These are phyloP conservation scores for Sporisorium iseilematis-ciliati DNA, from an alignment of 1,284 basidiomycete genomes.

Conservation along the genomic window DNA sequence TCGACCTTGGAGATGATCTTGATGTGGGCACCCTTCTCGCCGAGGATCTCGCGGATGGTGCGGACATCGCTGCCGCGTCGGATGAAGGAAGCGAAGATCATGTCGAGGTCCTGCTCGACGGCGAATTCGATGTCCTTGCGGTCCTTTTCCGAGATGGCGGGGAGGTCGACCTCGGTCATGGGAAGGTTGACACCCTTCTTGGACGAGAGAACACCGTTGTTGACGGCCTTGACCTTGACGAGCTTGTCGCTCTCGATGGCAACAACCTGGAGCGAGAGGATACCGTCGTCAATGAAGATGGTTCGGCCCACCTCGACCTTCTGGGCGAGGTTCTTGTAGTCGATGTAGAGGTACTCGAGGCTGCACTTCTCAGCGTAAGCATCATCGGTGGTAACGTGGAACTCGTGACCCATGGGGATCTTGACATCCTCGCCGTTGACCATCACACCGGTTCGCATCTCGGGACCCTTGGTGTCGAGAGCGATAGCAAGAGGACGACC, in stretches of 20 bases:
- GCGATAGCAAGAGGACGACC: slow-evolving; percentile 97
- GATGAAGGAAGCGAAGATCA: slow-evolving; percentile 74
- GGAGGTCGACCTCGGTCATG: slow-evolving; percentile 97
- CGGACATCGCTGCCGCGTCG: slow-evolving; percentile 65
- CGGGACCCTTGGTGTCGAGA: slow-evolving; percentile 98
- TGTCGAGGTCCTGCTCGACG: slow-evolving; percentile 97
- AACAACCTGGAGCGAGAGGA: slow-evolving; percentile 92
- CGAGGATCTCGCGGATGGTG: slow-evolving; percentile 67
- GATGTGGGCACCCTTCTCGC: slow-evolving; percentile 68
- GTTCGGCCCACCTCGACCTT: slow-evolving; percentile 95
- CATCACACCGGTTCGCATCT: slow-evolving; percentile 98
- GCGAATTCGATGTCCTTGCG: slow-evolving; percentile 88
- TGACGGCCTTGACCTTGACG: slow-evolving; percentile 83
- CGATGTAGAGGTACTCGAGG: slow-evolving; percentile 74
- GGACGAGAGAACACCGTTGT: slow-evolving; percentile 92
- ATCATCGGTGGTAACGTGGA: slow-evolving; percentile 87
- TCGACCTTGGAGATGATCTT: slow-evolving; percentile 70
- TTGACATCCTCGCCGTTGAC: slow-evolving; percentile 85
- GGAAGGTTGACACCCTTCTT: slow-evolving; percentile 99
- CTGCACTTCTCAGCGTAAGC: slow-evolving; percentile 85
- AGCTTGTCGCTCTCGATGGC: slow-evolving; percentile 74
- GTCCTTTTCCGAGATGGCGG: slow-evolving; percentile 97
- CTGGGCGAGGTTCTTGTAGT: slow-evolving; percentile 87
- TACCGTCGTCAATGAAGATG: slow-evolving; percentile 97
- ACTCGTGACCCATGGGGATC: slow-evolving; percentile 92